Evolutionary conservation across 306 rosid genomes (phyloP).

Genomic region (Sicyos baderoa): DNA sequence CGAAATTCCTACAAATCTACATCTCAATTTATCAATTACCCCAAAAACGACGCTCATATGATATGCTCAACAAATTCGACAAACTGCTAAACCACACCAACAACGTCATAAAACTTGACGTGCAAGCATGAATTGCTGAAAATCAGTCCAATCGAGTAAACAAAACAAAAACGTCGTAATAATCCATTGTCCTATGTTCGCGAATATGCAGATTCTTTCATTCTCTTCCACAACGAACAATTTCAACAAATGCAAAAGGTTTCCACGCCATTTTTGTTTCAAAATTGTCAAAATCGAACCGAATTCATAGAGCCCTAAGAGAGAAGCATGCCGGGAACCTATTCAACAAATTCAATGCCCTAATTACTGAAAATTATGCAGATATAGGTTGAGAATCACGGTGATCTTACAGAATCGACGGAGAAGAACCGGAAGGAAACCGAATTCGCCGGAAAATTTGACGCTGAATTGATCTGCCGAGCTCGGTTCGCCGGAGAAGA

Average conservation of each 20-base stretch:
- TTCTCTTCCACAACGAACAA: not conserved
- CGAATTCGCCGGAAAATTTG: slow-evolving; percentile 22
- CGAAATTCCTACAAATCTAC: not conserved
- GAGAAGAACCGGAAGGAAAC: slow-evolving; percentile 21
- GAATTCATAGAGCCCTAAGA: slow-evolving; percentile 15
- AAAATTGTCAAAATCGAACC: not conserved
- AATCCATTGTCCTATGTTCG: not conserved
- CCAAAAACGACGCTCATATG: not conserved
- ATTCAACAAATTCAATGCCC: not conserved
- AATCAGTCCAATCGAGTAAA: not conserved
- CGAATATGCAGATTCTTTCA: not conserved
- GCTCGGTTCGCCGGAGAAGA: slow-evolving; percentile 22
- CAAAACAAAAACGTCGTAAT: not conserved
- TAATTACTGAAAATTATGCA: slow-evolving; percentile 2
- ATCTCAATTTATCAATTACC: not conserved
- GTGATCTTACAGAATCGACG: slow-evolving; percentile 27
- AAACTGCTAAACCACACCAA: not conserved
- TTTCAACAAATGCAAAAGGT: not conserved
- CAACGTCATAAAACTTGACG: not conserved
- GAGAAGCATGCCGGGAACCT: not conserved
- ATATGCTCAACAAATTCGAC: not conserved
- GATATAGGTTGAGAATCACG: not conserved
- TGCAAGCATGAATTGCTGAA: not conserved
- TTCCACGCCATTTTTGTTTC: not conserved
- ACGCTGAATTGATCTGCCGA: slow-evolving; percentile 20